Evolutionary conservation across 306 rosid genomes (phyloP), one percentile per base, ranked within the genome.

Genomic region (Cucumis sativus): DNA sequence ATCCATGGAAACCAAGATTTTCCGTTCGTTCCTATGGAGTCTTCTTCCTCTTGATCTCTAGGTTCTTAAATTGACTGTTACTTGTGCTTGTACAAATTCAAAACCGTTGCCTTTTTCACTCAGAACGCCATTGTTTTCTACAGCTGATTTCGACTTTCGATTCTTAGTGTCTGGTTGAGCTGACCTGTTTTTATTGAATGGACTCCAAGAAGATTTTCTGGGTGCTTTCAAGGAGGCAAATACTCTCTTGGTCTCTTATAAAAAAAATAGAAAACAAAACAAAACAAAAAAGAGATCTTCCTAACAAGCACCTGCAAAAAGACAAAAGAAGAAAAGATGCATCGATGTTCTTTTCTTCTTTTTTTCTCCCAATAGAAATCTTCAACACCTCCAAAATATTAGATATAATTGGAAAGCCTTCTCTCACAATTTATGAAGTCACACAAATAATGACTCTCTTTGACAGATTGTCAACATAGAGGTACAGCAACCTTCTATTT

Each of bases 81-180:
- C 70, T 71, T 84, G 76, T 86, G 88, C 82, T 79, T 83, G 93
- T 90, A 84, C 82, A 89, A 75, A 82, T 73, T 73, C 17, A 51
- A 35, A 73, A 37, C 77, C 15, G 49, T 20, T 71, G 20, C 60
- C 63, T 17, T 16, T 52, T 73, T 73, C 63, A 33, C 47, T 72
- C 60, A 51, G 77, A 73, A 73, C 63, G 6, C 18, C 62, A 52
- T 17, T 73, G 63, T 54, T 73, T 73, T 30, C 63, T 54, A 33
- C 77, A 73, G 77, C 77, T 52, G 60, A 21, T 30, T 73, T 70
- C 8, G 6, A 25, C 58, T 72, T 72, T 51, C 25, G 10, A 51
- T 4, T 72, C 18, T 49, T 72, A 20, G 10, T 0, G 37, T 68
- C 43, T 72, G 61, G 51, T 71, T 71, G 40, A 47, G 41, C 76